Evolutionary conservation across 768 basidiomycete species (phyloP), one percentile per base, ranked within the genome.

Genomic region (Psilocybe azurescens): DNA sequence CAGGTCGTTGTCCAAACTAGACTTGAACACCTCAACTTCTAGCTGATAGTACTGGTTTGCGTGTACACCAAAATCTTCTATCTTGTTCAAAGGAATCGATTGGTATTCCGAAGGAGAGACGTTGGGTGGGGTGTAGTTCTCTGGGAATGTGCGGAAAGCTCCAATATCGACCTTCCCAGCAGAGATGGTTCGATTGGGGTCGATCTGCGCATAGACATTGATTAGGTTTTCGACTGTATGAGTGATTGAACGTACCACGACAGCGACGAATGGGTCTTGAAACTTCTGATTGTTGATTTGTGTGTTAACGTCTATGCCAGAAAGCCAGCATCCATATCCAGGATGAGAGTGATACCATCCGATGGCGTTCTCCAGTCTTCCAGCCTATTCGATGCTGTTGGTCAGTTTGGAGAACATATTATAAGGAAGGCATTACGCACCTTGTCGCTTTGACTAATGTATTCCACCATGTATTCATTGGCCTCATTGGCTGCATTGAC

Each of bases 341-440:
- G 97, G 97, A 79, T 99, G 97, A 14, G 95, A 97, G 74, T 97
- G 95, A 73, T 97, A 97, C 95, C 95, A 97, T n/a, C 95, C 95
- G 66, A 96, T 92, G 6, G 88, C 89, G 72, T 95, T 88, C 74
- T 97, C 95, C 52, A 87, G 80, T 70, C 95, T 80, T 54, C 89
- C 91, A 13, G 93, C 95, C 88, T 97, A 50, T 5, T 18, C 14
- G 57, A 53, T 30, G 56, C 11, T 39, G 0, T 60, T 62, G 41
- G 53, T 62, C n/a, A 14, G 32, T 33, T 32, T 58, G 38, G 59
- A 20, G n/a, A 39, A 24, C 18, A 11, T 29, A 32, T 33, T 48
- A 53, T 28, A 46, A 41, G 1, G 63, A 46, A 10, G 6, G 20
- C 9, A 36, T 28, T 7, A 56, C 82, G 60, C 60, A 93, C 95